These are phyloP conservation scores for Solanum gandarillasii DNA, from an alignment of 257 asterid species.

Conservation along the genomic window DNA sequence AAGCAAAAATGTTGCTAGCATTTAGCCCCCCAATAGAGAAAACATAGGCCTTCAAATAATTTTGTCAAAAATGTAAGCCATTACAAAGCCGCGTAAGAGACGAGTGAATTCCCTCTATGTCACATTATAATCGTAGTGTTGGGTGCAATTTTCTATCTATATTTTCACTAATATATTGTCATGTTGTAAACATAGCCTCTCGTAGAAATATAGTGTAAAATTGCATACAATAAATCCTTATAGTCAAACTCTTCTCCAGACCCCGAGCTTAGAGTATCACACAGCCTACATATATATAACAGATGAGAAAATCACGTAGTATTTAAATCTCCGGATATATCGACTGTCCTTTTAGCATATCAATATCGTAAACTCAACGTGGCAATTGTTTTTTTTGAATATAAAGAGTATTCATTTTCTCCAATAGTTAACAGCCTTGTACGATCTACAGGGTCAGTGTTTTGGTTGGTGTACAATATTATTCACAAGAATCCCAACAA, in stretches of 20 bases:
- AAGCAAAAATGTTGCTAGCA: neutral
- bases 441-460: neutral
- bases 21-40: neutral
- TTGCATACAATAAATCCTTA: too few species aligned
- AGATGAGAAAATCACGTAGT: neutral
- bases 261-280: neutral
- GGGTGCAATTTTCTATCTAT: neutral
- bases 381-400: neutral
- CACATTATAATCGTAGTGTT: neutral
- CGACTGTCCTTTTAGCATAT: neutral
- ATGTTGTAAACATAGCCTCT: rapidly evolving
- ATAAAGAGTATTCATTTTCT: neutral
- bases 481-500: neutral
- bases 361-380: neutral
- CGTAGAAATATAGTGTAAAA: too few species aligned
- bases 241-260: neutral
- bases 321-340: rapidly evolving
- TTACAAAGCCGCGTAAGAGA: neutral
- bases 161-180: neutral
- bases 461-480: neutral
- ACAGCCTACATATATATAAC: too few species aligned
- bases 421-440: neutral
- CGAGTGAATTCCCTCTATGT: neutral
- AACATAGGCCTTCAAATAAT: neutral
- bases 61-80: neutral